Conservation (phyloP, 2,329 filamentous ascomycete species). For the Nigrospora osmanthi region DNA sequence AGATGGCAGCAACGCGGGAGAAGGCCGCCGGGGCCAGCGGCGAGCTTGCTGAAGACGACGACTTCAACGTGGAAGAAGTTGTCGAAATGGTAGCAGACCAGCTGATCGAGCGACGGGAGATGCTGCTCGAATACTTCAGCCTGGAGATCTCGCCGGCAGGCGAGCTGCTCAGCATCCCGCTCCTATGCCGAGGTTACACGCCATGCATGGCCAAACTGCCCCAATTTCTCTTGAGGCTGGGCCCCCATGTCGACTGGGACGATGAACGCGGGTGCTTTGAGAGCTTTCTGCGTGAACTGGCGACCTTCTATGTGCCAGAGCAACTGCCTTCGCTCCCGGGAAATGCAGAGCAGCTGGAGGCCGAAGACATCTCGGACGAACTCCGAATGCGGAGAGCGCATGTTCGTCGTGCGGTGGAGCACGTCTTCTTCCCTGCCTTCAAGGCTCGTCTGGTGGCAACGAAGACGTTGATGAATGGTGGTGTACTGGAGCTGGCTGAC, state of each 20-base stretch:
- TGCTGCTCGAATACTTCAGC: conserved; percentile 90
- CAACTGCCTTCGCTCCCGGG: conserved; percentile 50
- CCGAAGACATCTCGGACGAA: conserved; percentile 37
- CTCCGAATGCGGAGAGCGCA: conserved; percentile 56
- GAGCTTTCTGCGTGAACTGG: conserved; percentile 77
- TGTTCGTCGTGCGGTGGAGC: conserved; percentile 69
- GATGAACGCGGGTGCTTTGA: conserved; percentile 82
- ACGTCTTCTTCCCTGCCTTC: conserved; percentile 85
- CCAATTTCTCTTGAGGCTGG: conserved; percentile 77
- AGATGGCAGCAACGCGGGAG: conserved; percentile 66
- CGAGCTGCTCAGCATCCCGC: conserved; percentile 69
- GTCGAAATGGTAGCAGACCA: conserved; percentile 59
- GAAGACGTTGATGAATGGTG: conserved; percentile 62
- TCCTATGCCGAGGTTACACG: conserved; percentile 82
- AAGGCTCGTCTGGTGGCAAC: conserved; percentile 78
- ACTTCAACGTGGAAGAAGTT: conserved; percentile 60
- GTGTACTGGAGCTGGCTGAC: conserved; percentile 79
- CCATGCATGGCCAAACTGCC: conserved; percentile 83
- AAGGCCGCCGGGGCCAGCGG: conserved; percentile 32
- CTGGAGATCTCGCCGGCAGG: conserved; percentile 74
- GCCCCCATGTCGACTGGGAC: conserved; percentile 81
- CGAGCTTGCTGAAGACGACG: conserved; percentile 31
- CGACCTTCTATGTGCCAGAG: conserved; percentile 86
- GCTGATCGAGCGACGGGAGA: conserved; percentile 68
- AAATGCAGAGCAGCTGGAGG: conserved; percentile 20